Evolutionary conservation across 2,329 filamentous ascomycete species (phyloP), one percentile per base, ranked within the genome.

Genomic region (Paracoccidioides lutzii): DNA sequence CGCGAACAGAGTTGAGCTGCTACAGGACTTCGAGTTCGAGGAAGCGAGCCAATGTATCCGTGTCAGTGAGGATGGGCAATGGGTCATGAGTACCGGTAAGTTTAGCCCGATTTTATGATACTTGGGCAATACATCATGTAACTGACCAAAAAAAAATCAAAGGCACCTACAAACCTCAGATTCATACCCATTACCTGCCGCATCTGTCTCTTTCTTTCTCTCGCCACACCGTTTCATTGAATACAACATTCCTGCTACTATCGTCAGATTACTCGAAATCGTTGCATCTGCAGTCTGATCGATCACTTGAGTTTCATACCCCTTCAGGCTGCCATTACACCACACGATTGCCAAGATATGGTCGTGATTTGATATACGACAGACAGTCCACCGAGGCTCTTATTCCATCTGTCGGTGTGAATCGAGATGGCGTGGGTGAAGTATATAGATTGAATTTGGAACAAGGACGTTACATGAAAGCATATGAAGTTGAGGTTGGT

Each of bases 11-110:
- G 85, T 98, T 63, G 93, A 98, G 71, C 78, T 98, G 56, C 80
- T 98, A 41, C 93, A 98, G 66, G 93, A 98, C 68, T 98, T 98
- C 70, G 90, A 94, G 67, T 97, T 98, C 65, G 90, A 96, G 65
- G 90, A 95, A 73, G 91, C 94, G 43, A 95, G 90, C 67, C 82
- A 85, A 62, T 96, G 91, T 68, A 82, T 98, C 60, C 82, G 89
- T 52, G 82, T 93, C 60, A 95, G 88, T 64, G 90, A 95, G 57
- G 93, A 98, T 80, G 91, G 91, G 51, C 85, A 97, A 68, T 98
- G 93, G 90, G 83, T 93, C 43, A 93, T 96, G 88, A 94, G 88
- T 65, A 94, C 90, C 53, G 90, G 89, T 75, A 81, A 78, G 70
- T 40, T 43, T 55, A 33, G 10, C 5, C 46, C 14, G 15, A 61